Base-by-base conservation (phyloP, 495 filamentous ascomycete genomes). In the Thermothielavioides terrestris region DNA sequence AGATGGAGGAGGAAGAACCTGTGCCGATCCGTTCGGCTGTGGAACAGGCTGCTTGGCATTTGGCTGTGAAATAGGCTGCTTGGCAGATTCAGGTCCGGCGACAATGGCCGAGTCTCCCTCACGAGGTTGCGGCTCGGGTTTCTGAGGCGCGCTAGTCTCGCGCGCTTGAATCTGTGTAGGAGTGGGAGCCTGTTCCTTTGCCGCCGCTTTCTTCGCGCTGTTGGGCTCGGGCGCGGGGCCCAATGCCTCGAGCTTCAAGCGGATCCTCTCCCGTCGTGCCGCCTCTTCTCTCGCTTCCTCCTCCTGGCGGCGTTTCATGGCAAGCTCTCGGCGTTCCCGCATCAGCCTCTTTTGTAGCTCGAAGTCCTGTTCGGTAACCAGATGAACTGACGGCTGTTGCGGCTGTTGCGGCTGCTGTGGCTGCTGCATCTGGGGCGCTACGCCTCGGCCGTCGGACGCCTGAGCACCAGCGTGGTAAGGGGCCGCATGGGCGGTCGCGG, bases 251-350 rank as follows among this genome's bases (percentile, higher is more conserved):
- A 98, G 73, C 68, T 91, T 95, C 55, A 86, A 74, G 26, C 82
- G 77, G 55, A 97, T 87, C 36, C 92, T 77, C 63, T 94, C 90
- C 54, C 81, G 78, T 53, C 77, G 82, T 17, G 77, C 92, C 11
- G 83, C 82, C 61, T 92, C 87, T 59, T 91, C 85, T 45, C 72
- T 76, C 30, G 83, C 85, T 57, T 95, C 90, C 58, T 92, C 77
- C 49, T 96, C 89, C 48, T 82, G 63, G 52, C 82, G 77, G 37
- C 90, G 82, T 64, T 86, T 85, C 55, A 83, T 82, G 10, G 87
- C 89, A 47, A 82, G 68, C 56, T 92, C 77, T 20, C 84, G 76
- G 45, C 82, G 82, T 58, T 91, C 85, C 45, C 79, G 83, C 92
- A 97, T 97, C 14, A 95, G 71, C 36, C 79, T 80, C 64, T 89